phyloP scores from a whole-genome alignment of 345 rosid genomes.

The Raphanus sativus region DNA sequence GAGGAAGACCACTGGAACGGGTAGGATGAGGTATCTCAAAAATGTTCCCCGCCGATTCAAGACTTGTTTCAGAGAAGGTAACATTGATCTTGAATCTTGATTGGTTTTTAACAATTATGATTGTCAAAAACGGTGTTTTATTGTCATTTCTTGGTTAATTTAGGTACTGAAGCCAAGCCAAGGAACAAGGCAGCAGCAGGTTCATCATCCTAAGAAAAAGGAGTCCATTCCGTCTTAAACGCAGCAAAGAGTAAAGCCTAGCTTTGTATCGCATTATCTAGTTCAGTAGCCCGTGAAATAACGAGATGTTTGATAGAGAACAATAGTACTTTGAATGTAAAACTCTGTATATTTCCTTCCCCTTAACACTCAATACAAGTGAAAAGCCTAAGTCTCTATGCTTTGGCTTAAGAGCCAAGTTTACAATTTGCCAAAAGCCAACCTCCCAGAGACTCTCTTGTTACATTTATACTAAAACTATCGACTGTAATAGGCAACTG shows the following conservation, averaged over 20 bases:
- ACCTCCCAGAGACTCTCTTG: too few relatives aligned
- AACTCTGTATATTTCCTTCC: too few relatives aligned
- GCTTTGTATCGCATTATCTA: not conserved
- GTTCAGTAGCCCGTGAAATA: not conserved
- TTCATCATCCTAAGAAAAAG: slow-evolving; percentile 49
- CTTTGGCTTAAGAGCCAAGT: too few relatives aligned
- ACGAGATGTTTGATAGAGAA: too few relatives aligned
- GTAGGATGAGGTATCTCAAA: slow-evolving; percentile 88
- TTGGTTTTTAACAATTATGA: not conserved
- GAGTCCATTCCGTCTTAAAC: not conserved
- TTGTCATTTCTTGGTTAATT: not conserved
- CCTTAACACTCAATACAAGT: too few relatives aligned
- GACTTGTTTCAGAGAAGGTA: slow-evolving; percentile 88
- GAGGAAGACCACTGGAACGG: slow-evolving; percentile 95
- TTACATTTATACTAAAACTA: too few relatives aligned
- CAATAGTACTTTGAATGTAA: too few relatives aligned
- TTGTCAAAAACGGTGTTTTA: not conserved
- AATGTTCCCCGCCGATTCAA: slow-evolving; percentile 80
- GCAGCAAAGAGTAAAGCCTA: not conserved
- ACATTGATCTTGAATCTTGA: not conserved
- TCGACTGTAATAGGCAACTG: too few relatives aligned
- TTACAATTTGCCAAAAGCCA: too few relatives aligned
- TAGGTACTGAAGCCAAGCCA: slow-evolving; percentile 89
- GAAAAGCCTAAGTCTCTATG: too few relatives aligned
- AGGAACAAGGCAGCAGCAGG: slow-evolving; percentile 71